Evolutionary conservation across 2,329 filamentous ascomycete genomes (phyloP), one percentile per base, ranked within the genome.

Genomic region (Chalaropsis ovoidea): DNA sequence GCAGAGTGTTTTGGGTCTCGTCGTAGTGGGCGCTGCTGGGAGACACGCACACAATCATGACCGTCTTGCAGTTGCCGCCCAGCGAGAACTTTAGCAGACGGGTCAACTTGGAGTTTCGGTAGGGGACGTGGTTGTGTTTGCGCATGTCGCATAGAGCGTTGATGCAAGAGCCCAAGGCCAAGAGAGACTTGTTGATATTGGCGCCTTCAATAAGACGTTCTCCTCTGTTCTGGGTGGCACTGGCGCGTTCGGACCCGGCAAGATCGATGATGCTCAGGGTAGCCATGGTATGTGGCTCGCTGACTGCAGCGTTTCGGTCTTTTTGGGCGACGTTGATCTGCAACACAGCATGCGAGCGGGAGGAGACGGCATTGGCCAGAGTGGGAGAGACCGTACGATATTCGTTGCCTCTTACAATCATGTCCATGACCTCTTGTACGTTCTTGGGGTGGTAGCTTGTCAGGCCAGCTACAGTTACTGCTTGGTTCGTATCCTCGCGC

Each of bases 11-110:
- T 72, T 99, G 94, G 0, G 93, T 96, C 77, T 99, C 94, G 75
- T 99, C 94, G 71, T 94, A 99, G 76, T 99, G 94, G 4, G 89
- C 88, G 72, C 94, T 97, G 0, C 91, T 96, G 1, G 94, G 94
- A 70, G 92, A 96, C 64, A 99, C 90, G 72, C 94, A 99, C 31
- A 99, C 94, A 74, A 99, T 97, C 94, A 99, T 99, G 74, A 99
- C 94, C 0, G 94, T 99, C 77, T 92, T 95, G 81, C 94, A 99
- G 75, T 99, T 99, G 2, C 94, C 94, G 39, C 94, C 94, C 0
- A 99, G 83, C 0, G 93, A 96, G 76, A 99, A 99, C 72, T 99
- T 99, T 64, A 99, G 83, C 3, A 99, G 80, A 64, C 94, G 86
- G 0, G 94, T 99, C 65, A 99, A 86, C 73, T 97, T 99, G 69